Percentiles rank a stretch among this genome's conserved stretches.
phyloP scores from a whole-genome alignment of 2,329 filamentous ascomycete genomes.

The Pseudogymnoascus sp. region DNA sequence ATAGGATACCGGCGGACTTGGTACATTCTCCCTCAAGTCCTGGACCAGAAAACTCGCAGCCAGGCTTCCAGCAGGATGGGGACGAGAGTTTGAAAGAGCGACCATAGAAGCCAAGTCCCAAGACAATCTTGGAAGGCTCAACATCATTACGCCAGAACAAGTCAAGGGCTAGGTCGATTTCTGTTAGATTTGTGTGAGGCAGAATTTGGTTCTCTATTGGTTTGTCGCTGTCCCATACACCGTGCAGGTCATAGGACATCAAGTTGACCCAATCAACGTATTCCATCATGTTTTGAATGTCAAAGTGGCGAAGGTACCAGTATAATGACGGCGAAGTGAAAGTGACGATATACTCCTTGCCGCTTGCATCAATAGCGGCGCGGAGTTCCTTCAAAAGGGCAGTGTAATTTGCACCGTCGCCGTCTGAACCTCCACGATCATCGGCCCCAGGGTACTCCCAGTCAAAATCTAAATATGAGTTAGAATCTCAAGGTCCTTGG shows the following conservation, averaged over 20 bases:
- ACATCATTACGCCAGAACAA: conserved; percentile 12
- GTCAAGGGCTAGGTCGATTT: conserved; percentile 14
- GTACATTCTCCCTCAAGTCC: neutral
- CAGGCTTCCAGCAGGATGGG: conserved; percentile 8
- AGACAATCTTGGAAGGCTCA: conserved; percentile 10
- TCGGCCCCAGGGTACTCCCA: conserved; percentile 6
- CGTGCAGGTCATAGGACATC: conserved; percentile 32
- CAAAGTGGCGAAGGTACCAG: conserved; percentile 28
- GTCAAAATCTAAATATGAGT: conserved; percentile 20
- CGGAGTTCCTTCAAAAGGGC: neutral
- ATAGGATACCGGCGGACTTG: neutral
- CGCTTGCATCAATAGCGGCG: conserved; percentile 21
- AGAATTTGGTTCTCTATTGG: neutral
- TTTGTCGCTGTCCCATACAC: conserved; percentile 29
- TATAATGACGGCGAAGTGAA: conserved; percentile 23
- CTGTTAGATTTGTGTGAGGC: conserved; percentile 18
- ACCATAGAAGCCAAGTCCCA: conserved; percentile 15
- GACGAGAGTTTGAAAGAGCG: conserved; percentile 13
- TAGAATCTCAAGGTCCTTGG: conserved; percentile 29
- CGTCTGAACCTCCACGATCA: neutral
- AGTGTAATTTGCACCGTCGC: neutral
- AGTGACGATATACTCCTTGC: conserved; percentile 19
- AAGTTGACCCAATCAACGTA: conserved; percentile 30
- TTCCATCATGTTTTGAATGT: conserved; percentile 22
- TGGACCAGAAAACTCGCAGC: conserved; percentile 12